phyloP scores from a whole-genome alignment of 2,329 filamentous ascomycete species.

The Raffaelea albimanens region DNA sequence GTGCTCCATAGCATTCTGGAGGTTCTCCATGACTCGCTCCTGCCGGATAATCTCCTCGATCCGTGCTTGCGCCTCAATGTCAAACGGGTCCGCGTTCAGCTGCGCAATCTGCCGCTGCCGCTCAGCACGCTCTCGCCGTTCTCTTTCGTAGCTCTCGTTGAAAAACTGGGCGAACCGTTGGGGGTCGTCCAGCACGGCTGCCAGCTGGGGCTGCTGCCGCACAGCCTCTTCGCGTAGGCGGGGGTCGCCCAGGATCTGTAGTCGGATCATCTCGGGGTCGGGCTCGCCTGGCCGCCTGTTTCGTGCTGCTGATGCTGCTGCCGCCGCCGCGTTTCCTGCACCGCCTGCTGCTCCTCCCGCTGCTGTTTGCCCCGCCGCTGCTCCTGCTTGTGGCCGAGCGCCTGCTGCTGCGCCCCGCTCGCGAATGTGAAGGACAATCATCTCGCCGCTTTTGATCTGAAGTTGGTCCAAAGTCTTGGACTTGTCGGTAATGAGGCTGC shows the following conservation, averaged over 20 bases:
- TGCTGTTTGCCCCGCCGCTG: conserved; percentile 25
- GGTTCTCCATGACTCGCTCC: conserved; percentile 86
- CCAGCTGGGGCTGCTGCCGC: conserved; percentile 66
- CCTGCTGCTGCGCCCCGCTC: conserved; percentile 26
- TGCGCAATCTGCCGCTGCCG: conserved; percentile 75
- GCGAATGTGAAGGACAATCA: conserved; percentile 78
- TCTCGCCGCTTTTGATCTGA: conserved; percentile 77
- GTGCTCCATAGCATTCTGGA: conserved; percentile 94
- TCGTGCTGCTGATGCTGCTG: neutral
- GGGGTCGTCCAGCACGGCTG: conserved; percentile 65
- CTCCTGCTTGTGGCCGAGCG: conserved; percentile 35
- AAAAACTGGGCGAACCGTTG: conserved; percentile 67
- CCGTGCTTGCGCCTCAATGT: conserved; percentile 78
- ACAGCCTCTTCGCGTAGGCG: conserved; percentile 61
- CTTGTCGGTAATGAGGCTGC: conserved; percentile 67
- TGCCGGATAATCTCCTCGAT: conserved; percentile 98
- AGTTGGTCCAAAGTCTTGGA: conserved; percentile 73
- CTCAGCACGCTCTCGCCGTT: conserved; percentile 63
- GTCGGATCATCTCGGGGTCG: conserved; percentile 73
- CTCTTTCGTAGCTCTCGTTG: conserved; percentile 55
- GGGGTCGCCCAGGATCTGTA: conserved; percentile 75
- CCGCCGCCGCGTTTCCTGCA: conserved; percentile 14
- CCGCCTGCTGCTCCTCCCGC: conserved; percentile 20
- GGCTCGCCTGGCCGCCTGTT: conserved; percentile 22
- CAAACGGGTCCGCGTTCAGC: conserved; percentile 90